Conservation (phyloP, 139 green algal species). For the Pleodorina starrii region DNA sequence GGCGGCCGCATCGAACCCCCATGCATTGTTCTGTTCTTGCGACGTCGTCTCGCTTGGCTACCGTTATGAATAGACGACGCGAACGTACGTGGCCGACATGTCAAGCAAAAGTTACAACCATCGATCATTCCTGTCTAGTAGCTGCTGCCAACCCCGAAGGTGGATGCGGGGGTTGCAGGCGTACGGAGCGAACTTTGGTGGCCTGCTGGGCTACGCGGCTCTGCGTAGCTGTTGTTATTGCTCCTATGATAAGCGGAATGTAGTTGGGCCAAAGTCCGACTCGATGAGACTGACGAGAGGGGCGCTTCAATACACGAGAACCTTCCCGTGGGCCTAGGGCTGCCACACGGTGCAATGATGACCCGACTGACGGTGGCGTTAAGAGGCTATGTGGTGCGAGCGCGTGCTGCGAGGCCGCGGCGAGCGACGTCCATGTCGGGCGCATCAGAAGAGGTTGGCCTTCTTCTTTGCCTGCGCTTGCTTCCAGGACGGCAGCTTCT, state of each 20-base stretch:
- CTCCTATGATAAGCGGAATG: not conserved
- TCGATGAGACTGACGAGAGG: no score
- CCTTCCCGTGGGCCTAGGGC: no score
- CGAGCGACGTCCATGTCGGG: no score
- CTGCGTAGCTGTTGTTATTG: not conserved
- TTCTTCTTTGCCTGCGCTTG: conserved; percentile 62
- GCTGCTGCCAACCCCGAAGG: not conserved
- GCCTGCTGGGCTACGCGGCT: not conserved
- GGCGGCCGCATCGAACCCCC: no score
- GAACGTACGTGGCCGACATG: not conserved
- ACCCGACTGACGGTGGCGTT: no score
- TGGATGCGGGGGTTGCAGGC: not conserved
- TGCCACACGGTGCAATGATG: no score
- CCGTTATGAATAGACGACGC: not conserved
- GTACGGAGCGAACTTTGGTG: no score
- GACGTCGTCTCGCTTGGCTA: not conserved
- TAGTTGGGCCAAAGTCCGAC: conserved; percentile 21
- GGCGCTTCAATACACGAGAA: no score
- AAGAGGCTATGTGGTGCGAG: no score
- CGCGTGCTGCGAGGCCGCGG: no score
- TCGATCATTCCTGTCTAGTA: not conserved
- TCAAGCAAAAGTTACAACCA: not conserved
- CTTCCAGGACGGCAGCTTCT: conserved; percentile 56
- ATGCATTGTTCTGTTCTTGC: no score
- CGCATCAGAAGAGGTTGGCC: conserved; percentile 53